A percentile compares a stretch with the other conserved stretches of the same genome.
Evolutionary conservation across 2,329 filamentous ascomycete genomes (phyloP).

Genomic region (Ceratocystis huliohia): DNA sequence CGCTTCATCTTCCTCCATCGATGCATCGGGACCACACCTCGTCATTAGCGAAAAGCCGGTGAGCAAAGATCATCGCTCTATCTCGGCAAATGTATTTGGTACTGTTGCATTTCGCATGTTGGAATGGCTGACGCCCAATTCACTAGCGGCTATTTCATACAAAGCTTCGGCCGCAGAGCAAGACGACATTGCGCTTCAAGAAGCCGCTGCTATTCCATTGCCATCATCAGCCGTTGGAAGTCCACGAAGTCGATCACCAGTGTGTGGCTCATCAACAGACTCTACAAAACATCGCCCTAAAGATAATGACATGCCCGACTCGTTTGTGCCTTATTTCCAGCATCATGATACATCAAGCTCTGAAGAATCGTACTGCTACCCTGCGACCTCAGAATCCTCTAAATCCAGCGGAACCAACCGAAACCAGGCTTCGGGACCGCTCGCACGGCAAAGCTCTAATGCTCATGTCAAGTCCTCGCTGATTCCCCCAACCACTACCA

Average conservation of each 20-base stretch:
- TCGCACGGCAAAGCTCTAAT: constrained; percentile 23
- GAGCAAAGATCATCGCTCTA: constrained; percentile 46
- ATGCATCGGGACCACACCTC: neutral
- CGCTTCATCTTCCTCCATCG: neutral
- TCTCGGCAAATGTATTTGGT: constrained; percentile 50
- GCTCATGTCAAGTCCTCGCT: constrained; percentile 23
- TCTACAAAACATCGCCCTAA: neutral
- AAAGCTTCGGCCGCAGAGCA: constrained; percentile 18
- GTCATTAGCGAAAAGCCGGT: constrained; percentile 34
- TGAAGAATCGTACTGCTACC: neutral
- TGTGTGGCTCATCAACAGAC: neutral
- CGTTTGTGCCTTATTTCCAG: neutral
- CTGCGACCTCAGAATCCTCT: neutral
- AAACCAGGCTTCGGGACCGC: constrained; percentile 12
- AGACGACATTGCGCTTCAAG: constrained; percentile 18
- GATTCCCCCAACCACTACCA: neutral
- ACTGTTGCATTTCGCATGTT: constrained; percentile 57
- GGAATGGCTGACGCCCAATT: constrained; percentile 52
- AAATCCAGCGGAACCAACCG: constrained; percentile 3
- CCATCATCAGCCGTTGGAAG: constrained; percentile 16
- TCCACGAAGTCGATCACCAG: constrained; percentile 11
- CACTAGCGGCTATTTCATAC: constrained; percentile 13
- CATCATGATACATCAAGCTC: neutral
- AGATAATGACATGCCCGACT: neutral
- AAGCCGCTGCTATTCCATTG: constrained; percentile 17